phyloP scores from a whole-genome alignment of 148 eudicot species.

The Spergularia bocconei region DNA sequence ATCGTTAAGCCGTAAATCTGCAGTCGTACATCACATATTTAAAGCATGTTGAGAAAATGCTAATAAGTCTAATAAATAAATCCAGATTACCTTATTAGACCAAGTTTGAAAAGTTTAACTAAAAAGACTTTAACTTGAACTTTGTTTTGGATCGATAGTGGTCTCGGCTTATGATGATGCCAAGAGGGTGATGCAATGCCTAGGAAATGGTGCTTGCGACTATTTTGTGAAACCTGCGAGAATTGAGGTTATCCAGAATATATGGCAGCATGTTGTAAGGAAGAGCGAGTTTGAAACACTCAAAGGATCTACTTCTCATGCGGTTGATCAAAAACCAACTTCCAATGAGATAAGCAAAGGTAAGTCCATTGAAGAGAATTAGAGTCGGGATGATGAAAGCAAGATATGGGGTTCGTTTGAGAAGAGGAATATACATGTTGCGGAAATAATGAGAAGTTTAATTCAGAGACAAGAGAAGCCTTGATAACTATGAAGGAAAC shows the following conservation, averaged over 20 bases:
- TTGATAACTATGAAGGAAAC: too few relatives aligned
- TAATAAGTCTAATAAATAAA: too few relatives aligned
- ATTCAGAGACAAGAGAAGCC: too few relatives aligned
- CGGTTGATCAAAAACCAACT: constrained; percentile 1
- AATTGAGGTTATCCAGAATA: constrained; percentile 75
- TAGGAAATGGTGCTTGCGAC: constrained; percentile 83
- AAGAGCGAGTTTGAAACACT: constrained; percentile 39
- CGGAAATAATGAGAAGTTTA: too few relatives aligned
- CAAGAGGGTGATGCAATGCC: constrained; percentile 73
- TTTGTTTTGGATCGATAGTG: constrained; percentile 44
- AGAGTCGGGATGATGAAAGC: constrained; percentile 20
- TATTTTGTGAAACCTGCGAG: constrained; percentile 87
- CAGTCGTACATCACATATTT: too few relatives aligned
- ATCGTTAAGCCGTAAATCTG: too few relatives aligned
- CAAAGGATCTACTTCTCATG: too few relatives aligned
- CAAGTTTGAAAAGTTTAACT: neutral
- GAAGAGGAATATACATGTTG: too few relatives aligned
- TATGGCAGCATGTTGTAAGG: constrained; percentile 82
- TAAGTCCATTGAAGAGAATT: constrained; percentile 41
- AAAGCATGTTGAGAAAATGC: neutral
- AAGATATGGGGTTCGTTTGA: too few relatives aligned
- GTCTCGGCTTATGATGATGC: constrained; percentile 69
- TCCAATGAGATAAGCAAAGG: constrained; percentile 32
- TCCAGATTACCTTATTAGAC: neutral
- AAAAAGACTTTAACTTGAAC: neutral